A percentile compares a stretch with the other conserved stretches of the same genome.
Conservation (phyloP, 768 basidiomycete genomes). For the Daedaleopsis nitida region DNA sequence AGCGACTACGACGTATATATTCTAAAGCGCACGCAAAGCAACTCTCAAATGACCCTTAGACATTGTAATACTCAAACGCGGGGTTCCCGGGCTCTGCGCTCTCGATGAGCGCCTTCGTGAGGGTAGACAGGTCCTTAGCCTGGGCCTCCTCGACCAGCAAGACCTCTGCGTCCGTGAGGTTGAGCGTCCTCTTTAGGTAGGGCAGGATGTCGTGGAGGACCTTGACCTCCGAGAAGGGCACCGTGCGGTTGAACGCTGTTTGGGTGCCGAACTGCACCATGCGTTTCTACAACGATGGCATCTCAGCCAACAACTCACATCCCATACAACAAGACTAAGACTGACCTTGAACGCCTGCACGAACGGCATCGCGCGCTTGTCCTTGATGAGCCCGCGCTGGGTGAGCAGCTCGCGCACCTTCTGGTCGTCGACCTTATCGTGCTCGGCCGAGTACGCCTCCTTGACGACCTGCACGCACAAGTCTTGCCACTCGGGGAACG, state of each 20-base stretch:
- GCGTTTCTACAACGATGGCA: constrained; percentile 59
- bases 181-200: constrained; percentile 79
- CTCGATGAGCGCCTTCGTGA: constrained; percentile 71
- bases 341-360: constrained; percentile 89
- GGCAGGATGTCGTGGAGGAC: constrained; percentile 72
- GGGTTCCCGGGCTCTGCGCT: constrained; percentile 87
- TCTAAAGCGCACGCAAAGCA: constrained; percentile 9
- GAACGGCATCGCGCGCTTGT: constrained; percentile 96
- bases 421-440: constrained; percentile 77
- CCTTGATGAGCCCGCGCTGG: constrained; percentile 83
- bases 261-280: constrained; percentile 74
- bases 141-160: constrained; percentile 68
- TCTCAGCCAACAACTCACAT: constrained; percentile 1
- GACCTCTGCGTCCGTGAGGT: constrained; percentile 70
- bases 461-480: constrained; percentile 73
- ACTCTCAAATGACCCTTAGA: constrained; percentile 26
- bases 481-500: constrained; percentile 95
- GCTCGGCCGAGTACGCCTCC: constrained; percentile 59
- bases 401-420: constrained; percentile 70
- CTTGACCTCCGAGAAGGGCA: constrained; percentile 82
- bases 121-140: constrained; percentile 57
- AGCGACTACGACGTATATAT: constrained; percentile 14
- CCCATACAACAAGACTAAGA: background rate
- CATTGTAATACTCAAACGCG: constrained; percentile 87
- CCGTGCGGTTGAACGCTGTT: constrained; percentile 77